These are phyloP conservation scores for Lactarius hengduanensis DNA, from an alignment of 768 basidiomycete species.

Conservation along the genomic window DNA sequence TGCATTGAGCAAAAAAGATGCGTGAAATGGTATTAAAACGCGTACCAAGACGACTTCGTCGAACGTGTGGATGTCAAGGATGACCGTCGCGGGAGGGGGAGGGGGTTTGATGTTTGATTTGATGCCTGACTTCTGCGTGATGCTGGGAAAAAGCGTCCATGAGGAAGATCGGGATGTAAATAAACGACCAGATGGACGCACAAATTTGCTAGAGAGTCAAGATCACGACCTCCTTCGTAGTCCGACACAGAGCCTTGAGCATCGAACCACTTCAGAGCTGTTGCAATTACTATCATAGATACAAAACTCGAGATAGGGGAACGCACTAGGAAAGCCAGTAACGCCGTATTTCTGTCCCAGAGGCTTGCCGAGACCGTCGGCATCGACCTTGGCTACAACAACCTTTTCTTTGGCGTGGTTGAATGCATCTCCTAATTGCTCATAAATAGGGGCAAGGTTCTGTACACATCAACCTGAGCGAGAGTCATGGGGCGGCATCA, in stretches of 20 bases:
- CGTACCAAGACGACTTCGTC: constrained; percentile 68
- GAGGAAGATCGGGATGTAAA: background rate
- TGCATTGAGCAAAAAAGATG: background rate
- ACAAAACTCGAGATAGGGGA: constrained; percentile 1
- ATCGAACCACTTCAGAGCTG: constrained; percentile 92
- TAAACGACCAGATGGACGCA: constrained; percentile 40
- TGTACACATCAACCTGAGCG: constrained; percentile 33
- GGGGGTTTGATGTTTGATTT: constrained; percentile 89
- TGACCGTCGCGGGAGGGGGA: constrained; percentile 64
- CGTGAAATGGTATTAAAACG: constrained; percentile 3
- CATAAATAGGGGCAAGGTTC: constrained; percentile 87
- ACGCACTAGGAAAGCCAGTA: constrained; percentile 83
- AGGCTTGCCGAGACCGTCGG: constrained; percentile 80
- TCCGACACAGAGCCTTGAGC: constrained; percentile 54
- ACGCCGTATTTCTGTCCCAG: constrained; percentile 79
- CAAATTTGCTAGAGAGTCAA: constrained; percentile 75
- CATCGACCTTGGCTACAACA: constrained; percentile 88
- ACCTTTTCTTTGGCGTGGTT: constrained; percentile 77
- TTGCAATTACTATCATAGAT: constrained; percentile 17
- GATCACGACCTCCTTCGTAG: constrained; percentile 78
- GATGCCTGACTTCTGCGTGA: constrained; percentile 71
- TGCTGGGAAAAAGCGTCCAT: constrained; percentile 42
- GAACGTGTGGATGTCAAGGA: constrained; percentile 73
- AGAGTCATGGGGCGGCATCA: background rate
- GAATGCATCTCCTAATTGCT: constrained; percentile 88